Conservation (phyloP, 129 eudicot species). For the Chrysanthemum makinoi region DNA sequence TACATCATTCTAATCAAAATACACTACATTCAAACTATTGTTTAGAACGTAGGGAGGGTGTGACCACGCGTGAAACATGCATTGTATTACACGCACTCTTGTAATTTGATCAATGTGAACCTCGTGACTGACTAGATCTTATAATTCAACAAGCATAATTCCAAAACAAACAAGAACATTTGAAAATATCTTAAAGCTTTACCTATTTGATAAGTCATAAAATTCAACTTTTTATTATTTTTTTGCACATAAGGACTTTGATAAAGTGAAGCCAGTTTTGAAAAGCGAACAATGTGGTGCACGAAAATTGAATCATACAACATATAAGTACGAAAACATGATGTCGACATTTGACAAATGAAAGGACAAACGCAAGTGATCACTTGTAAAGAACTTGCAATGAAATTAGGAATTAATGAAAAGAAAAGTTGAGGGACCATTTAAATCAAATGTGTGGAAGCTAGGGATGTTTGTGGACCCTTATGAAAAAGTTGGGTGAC, state of each 20-base stretch:
- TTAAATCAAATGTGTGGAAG: neutral
- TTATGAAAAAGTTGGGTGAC: neutral
- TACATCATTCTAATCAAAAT: no score
- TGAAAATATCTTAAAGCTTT: no score
- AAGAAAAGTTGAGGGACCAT: constrained; percentile 19
- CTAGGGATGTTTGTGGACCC: constrained; percentile 16
- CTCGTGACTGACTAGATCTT: no score
- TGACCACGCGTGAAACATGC: no score
- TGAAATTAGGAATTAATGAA: neutral
- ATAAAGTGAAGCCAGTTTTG: neutral
- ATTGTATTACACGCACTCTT: no score
- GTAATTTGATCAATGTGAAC: no score
- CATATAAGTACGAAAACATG: constrained; percentile 7
- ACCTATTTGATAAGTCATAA: no score
- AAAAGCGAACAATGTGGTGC: constrained; percentile 12
- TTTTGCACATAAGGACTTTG: constrained; percentile 12
- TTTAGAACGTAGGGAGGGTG: no score
- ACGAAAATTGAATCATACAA: neutral
- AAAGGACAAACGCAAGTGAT: neutral
- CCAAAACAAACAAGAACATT: no score
- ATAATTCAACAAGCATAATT: no score
- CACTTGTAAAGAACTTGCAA: neutral
- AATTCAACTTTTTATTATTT: no score
- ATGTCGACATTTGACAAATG: neutral
- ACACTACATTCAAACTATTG: no score